Base-by-base conservation (phyloP, 129 eudicot genomes). In the Arctium lappa region DNA sequence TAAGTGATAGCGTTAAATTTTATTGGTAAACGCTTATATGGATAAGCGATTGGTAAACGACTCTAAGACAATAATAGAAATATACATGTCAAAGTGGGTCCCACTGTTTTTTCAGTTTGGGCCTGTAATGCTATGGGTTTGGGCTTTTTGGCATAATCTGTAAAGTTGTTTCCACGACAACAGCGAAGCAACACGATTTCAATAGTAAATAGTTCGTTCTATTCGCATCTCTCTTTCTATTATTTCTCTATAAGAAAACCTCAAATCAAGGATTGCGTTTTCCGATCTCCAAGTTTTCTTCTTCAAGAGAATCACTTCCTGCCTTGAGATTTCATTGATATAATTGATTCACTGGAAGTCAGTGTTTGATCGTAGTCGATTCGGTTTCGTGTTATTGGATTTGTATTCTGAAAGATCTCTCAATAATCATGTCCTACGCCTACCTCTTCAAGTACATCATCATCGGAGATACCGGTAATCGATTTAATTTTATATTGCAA, bases 381-480 rank as follows among this genome's bases (percentile, higher is more conserved):
- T 73, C 77, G 53, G 37, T 73, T 73, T 73, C 56, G 32, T 18
- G 56, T n/a, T 18, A 5, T 22, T 73, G 60, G 30, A 73, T 73
- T 40, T 73, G 36, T 73, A 46, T 29, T 44, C 79, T 22, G 79
- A 46, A 70, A 75, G 75, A 82, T 53, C 79, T 53, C 79, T 46
- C 34, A 66, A 31, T 12, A 68, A 79, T 29, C 78, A 91, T 91
- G 94, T 91, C 94, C 50, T 91, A 91, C 84, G 94, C 94, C 11
- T 91, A 91, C 69, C 92, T 91, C 60, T 91, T 91, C 88, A 91
- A 91, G 89, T 91, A 91, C 87, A 91, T 91, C 81, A 89, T 91
- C 89, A 91, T 91, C 85, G 92, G 92, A 16, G 94, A 89, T 69
- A 88, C 94, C 56, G 92, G 92, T 91, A 78, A 75, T 22, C 60